phyloP scores from a whole-genome alignment of 2,329 filamentous ascomycete genomes.

The Penicillium sp. region DNA sequence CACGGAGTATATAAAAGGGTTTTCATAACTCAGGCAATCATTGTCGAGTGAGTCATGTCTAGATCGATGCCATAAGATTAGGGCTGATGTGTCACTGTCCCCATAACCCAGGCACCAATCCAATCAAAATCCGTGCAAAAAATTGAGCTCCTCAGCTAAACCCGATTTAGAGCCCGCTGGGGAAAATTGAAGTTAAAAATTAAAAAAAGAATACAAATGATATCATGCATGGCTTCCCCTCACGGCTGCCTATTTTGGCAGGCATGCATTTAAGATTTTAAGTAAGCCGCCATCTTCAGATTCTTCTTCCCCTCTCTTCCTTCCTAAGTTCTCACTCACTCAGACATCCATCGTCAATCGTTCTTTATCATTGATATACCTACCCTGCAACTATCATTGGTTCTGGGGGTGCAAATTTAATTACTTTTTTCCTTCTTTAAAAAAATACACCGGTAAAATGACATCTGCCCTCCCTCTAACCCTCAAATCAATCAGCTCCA shows the following conservation, averaged over 20 bases:
- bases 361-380: too few species aligned
- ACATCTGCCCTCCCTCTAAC: conserved; percentile 48
- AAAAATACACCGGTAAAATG: conserved; percentile 19
- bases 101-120: too few species aligned
- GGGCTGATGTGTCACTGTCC: too few species aligned
- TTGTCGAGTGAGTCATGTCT: too few species aligned
- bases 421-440: background rate
- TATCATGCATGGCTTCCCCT: background rate
- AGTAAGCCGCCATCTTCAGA: background rate
- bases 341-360: too few species aligned
- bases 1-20: too few species aligned
- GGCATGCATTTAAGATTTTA: background rate
- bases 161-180: background rate
- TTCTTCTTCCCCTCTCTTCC: background rate
- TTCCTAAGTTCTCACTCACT: too few species aligned
- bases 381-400: too few species aligned
- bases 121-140: background rate
- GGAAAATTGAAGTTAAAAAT: too few species aligned
- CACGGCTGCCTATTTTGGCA: background rate
- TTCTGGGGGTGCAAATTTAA: too few species aligned
- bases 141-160: background rate
- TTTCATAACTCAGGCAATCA: background rate
- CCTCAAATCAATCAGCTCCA: conserved; percentile 52
- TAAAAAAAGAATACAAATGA: too few species aligned
- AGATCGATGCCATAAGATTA: too few species aligned